phyloP scores from a whole-genome alignment of 2,329 filamentous ascomycete species.

The Curvularia sp. region DNA sequence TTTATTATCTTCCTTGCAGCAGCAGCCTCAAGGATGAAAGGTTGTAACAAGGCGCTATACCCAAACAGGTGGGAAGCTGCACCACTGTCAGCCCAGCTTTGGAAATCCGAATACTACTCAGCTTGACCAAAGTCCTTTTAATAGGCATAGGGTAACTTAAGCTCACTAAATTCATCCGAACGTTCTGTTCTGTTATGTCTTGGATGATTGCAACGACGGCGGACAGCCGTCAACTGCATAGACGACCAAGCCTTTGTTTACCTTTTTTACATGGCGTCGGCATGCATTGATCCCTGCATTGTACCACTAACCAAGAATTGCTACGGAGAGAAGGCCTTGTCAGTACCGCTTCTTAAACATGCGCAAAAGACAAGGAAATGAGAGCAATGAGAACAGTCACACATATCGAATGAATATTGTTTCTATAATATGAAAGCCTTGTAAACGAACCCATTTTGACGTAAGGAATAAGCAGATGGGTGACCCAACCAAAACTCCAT shows the following conservation, averaged over 20 bases:
- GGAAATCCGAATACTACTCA: neutral
- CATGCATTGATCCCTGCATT: neutral
- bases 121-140: neutral
- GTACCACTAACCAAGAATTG: too few relatives aligned
- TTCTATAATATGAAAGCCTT: neutral
- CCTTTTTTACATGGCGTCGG: neutral
- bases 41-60: neutral
- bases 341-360: too few relatives aligned
- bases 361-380: neutral
- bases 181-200: too few relatives aligned
- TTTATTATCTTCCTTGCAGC: neutral
- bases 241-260: neutral
- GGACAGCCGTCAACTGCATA: too few relatives aligned
- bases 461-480: neutral
- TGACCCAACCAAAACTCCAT: conserved; percentile 2
- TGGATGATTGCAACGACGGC: too few relatives aligned
- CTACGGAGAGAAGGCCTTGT: too few relatives aligned
- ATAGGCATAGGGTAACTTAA: too few relatives aligned
- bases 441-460: neutral
- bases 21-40: neutral
- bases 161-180: too few relatives aligned
- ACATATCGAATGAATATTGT: neutral
- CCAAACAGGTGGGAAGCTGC: neutral
- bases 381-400: neutral
- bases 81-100: neutral